Evolutionary conservation across 352 stramenopile species (phyloP).

Genomic region (Globisporangium canariense): DNA sequence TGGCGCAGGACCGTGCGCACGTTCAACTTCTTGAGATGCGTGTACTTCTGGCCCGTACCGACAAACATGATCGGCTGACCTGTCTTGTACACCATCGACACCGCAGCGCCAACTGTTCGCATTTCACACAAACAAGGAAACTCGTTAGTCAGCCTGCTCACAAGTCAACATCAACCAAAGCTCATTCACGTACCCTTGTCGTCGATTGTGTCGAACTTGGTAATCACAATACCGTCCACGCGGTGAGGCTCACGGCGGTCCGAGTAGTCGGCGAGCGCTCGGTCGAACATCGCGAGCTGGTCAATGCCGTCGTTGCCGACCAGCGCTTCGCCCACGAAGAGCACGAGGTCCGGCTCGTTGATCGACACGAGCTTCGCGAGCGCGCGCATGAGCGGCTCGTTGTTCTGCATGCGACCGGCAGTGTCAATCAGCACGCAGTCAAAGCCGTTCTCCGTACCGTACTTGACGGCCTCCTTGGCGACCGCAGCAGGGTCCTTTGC

Average conservation of each 20-base stretch:
- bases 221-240: conserved; percentile 98
- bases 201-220: conserved; percentile 99
- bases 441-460: conserved; percentile 92
- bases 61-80: conserved; percentile 99
- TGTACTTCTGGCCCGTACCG: conserved; percentile 99
- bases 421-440: conserved; percentile 99
- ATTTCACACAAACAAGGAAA: background rate
- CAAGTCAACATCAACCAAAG: conserved; percentile 5
- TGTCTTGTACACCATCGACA: conserved; percentile 99
- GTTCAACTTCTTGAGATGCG: conserved; percentile 98
- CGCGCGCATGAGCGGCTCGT: conserved; percentile 98
- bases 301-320: conserved; percentile 99
- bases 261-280: conserved; percentile 88
- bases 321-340: conserved; percentile 99
- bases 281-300: conserved; percentile 96
- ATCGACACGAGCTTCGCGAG: conserved; percentile 96
- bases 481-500: conserved; percentile 96
- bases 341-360: conserved; percentile 96
- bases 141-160: background rate
- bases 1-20: conserved; percentile 94
- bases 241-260: conserved; percentile 82
- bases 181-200: conserved; percentile 88
- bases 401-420: conserved; percentile 99
- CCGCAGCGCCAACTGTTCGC: conserved; percentile 92
- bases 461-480: conserved; percentile 93